A percentile compares a stretch with the other conserved stretches of the same genome.
Evolutionary conservation across 1,284 basidiomycete species (phyloP).

Genomic region (Microbotryum violaceum): DNA sequence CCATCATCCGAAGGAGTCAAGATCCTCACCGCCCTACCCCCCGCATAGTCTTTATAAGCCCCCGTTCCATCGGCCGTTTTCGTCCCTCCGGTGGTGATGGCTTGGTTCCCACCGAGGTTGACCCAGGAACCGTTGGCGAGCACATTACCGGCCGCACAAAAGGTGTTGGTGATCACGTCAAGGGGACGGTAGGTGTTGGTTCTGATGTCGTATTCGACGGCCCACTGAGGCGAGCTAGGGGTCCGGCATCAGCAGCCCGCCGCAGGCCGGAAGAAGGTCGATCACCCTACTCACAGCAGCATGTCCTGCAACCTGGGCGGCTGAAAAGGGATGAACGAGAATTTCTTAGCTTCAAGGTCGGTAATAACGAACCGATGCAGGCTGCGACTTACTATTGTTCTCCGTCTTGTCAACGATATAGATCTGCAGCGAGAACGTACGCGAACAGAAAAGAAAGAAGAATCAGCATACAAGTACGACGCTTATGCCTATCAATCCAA

Average conservation of each 20-base stretch:
- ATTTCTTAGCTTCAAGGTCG: not conserved
- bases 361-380: constrained; percentile 8
- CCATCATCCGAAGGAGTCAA: constrained; percentile 62
- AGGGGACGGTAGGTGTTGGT: constrained; percentile 33
- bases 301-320: constrained; percentile 20
- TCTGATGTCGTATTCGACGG: constrained; percentile 14
- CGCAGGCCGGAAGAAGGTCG: too few relatives aligned
- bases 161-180: constrained; percentile 40
- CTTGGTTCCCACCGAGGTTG: constrained; percentile 42
- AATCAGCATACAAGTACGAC: not conserved
- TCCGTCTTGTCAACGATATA: constrained; percentile 44
- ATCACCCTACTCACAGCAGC: constrained; percentile 13
- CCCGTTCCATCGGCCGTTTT: constrained; percentile 13
- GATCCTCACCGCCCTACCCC: constrained; percentile 52
- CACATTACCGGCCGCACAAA: constrained; percentile 40
- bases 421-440: constrained; percentile 18
- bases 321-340: not conserved
- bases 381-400: constrained; percentile 34
- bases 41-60: constrained; percentile 52
- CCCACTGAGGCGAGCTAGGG: constrained; percentile 9
- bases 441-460: too few relatives aligned
- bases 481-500: not conserved
- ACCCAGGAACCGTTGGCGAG: constrained; percentile 41
- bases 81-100: constrained; percentile 37
- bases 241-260: not conserved